A percentile compares a stretch with the other conserved stretches of the same genome.
phyloP scores from a whole-genome alignment of 2,329 filamentous ascomycete genomes.

The Nemania sp. region DNA sequence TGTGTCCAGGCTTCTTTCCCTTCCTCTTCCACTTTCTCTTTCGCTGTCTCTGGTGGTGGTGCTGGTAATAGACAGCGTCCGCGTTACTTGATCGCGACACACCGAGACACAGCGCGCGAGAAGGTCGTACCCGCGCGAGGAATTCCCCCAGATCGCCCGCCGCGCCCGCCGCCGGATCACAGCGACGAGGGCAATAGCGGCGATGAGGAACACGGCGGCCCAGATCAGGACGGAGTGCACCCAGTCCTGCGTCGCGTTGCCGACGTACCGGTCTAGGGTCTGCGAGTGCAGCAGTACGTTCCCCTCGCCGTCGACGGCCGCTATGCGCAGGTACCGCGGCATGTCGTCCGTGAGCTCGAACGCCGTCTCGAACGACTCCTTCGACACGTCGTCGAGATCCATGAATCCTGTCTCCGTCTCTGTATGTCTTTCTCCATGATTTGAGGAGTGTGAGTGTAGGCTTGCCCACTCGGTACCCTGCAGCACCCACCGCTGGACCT shows the following conservation, averaged over 20 bases:
- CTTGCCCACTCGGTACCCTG: conserved; percentile 39
- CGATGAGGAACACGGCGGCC: background rate
- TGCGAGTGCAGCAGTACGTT: conserved; percentile 31
- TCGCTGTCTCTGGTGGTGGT: too few relatives aligned
- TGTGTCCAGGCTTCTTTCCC: background rate
- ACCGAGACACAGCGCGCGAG: conserved; percentile 7
- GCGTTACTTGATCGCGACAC: background rate
- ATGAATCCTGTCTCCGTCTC: conserved; percentile 11
- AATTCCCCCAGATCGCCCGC: conserved; percentile 24
- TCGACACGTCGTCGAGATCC: conserved; percentile 24
- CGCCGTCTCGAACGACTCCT: conserved; percentile 35
- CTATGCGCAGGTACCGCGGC: conserved; percentile 40
- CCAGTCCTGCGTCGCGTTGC: conserved; percentile 23
- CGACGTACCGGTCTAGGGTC: conserved; percentile 30
- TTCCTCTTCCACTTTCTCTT: too few relatives aligned
- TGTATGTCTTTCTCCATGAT: too few relatives aligned
- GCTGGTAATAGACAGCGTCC: background rate
- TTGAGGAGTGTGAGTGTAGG: conserved; percentile 4
- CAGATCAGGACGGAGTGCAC: conserved; percentile 20
- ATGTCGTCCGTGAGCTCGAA: conserved; percentile 30
- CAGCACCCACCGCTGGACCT: conserved; percentile 48
- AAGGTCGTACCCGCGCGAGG: conserved; percentile 18
- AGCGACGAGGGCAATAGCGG: conserved; percentile 1
- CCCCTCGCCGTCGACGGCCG: conserved; percentile 31
- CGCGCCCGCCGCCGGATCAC: conserved; percentile 27